Evolutionary conservation across 2,329 filamentous ascomycete species (phyloP).

Genomic region (Penicillium sp.): DNA sequence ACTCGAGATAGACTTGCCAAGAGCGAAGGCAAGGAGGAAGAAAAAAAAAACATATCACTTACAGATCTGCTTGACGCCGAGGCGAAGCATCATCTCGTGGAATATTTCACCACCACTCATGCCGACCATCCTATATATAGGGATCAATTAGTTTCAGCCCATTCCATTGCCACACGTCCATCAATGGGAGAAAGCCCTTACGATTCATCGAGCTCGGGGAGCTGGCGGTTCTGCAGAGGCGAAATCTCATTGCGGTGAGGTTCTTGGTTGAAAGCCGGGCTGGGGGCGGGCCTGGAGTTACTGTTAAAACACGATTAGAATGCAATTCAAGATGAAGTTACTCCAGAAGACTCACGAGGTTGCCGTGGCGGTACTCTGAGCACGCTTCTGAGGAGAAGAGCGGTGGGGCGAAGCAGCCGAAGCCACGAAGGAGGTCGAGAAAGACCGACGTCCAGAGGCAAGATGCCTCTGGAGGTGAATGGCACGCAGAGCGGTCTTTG

Average conservation of each 20-base stretch:
- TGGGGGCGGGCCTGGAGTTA: constrained; percentile 62
- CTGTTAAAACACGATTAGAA: constrained; percentile 40
- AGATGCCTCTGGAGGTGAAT: constrained; percentile 49
- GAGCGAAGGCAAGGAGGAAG: not conserved
- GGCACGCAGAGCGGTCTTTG: constrained; percentile 53
- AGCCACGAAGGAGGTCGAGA: constrained; percentile 51
- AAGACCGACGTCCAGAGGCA: constrained; percentile 42
- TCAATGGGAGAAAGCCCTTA: constrained; percentile 52
- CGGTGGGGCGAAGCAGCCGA: constrained; percentile 53
- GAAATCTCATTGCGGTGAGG: constrained; percentile 65
- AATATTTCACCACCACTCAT: constrained; percentile 96
- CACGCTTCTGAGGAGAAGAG: constrained; percentile 48
- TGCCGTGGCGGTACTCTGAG: constrained; percentile 54
- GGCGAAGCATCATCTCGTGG: constrained; percentile 98
- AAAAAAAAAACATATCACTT: constrained; percentile 49
- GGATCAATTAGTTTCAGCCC: constrained; percentile 9
- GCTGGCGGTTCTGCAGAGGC: constrained; percentile 64
- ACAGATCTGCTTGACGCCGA: constrained; percentile 93
- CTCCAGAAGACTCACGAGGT: constrained; percentile 56
- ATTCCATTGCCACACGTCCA: not conserved
- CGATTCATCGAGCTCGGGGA: constrained; percentile 77
- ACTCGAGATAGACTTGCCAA: not conserved
- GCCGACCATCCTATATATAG: constrained; percentile 73
- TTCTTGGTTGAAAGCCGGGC: constrained; percentile 62
- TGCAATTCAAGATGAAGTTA: constrained; percentile 21